phyloP scores from a whole-genome alignment of 345 rosid genomes.

The Acer campestre region DNA sequence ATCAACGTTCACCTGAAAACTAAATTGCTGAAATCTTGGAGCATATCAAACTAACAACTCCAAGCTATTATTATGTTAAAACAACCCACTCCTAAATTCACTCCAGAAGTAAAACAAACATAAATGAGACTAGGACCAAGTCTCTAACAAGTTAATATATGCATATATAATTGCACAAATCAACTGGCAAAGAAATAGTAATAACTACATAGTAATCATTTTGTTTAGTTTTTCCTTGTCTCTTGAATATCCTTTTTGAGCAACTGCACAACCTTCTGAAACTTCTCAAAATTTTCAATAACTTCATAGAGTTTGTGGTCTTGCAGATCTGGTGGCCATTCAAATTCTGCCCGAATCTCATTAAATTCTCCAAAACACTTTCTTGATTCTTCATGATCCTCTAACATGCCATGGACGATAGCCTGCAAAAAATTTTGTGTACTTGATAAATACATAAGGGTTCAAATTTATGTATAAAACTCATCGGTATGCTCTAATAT shows the following conservation, averaged over 20 bases:
- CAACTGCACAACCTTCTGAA: constrained; percentile 38
- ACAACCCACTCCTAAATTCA: no score
- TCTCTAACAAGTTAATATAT: not conserved
- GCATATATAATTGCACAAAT: no score
- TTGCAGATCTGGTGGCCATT: constrained; percentile 31
- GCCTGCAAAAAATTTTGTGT: constrained; percentile 29
- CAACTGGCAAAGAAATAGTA: no score
- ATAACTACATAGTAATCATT: not conserved
- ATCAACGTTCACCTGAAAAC: no score
- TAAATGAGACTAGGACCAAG: no score
- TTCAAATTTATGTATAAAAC: not conserved
- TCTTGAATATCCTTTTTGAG: constrained; percentile 39
- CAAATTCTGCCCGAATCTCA: constrained; percentile 28
- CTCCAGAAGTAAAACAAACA: no score
- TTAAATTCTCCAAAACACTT: constrained; percentile 37
- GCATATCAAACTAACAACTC: no score
- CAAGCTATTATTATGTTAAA: no score
- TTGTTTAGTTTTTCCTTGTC: not conserved
- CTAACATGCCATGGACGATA: constrained; percentile 33
- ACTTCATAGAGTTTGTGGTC: constrained; percentile 24
- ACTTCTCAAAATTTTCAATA: constrained; percentile 30
- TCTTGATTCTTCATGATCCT: constrained; percentile 11
- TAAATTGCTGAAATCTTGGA: no score
- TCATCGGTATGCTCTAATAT: no score
- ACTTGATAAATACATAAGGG: not conserved